Conservation (phyloP, 2,329 filamentous ascomycete genomes). For the Hypoxylon sp. region DNA sequence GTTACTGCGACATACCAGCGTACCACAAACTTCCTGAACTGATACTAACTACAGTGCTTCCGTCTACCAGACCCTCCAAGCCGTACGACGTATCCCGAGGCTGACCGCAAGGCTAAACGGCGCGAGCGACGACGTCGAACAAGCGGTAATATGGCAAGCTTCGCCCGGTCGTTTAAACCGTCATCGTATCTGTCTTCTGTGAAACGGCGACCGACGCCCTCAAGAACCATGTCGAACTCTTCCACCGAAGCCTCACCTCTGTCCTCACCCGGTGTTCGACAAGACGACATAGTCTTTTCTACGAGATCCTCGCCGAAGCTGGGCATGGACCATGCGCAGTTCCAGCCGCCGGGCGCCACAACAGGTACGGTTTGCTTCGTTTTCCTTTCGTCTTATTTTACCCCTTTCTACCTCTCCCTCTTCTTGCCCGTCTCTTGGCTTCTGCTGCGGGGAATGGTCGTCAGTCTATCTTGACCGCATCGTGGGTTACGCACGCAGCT, state of each 20-base stretch:
- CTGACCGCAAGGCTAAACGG: conserved; percentile 9
- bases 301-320: conserved; percentile 45
- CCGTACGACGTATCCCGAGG: conserved; percentile 5
- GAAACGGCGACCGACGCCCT: conserved; percentile 54
- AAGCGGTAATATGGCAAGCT: conserved; percentile 53
- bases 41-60: conserved; percentile 16
- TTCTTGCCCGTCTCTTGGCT: no score
- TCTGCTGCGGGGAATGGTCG: neutral
- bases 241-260: conserved; percentile 53
- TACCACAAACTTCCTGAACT: conserved; percentile 6
- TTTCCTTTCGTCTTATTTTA: conserved; percentile 13
- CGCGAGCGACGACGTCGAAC: conserved; percentile 12
- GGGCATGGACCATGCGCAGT: conserved; percentile 23
- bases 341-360: conserved; percentile 24
- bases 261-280: conserved; percentile 42
- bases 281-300: conserved; percentile 50
- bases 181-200: conserved; percentile 53
- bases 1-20: neutral
- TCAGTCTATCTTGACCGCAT: neutral
- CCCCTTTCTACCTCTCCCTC: conserved; percentile 4
- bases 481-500: neutral
- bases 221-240: conserved; percentile 56
- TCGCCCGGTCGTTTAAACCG: conserved; percentile 59
- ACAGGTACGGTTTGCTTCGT: conserved; percentile 27
- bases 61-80: conserved; percentile 8